Conservation (phyloP, 441 rosid species). For the Erodium chrysanthum region DNA sequence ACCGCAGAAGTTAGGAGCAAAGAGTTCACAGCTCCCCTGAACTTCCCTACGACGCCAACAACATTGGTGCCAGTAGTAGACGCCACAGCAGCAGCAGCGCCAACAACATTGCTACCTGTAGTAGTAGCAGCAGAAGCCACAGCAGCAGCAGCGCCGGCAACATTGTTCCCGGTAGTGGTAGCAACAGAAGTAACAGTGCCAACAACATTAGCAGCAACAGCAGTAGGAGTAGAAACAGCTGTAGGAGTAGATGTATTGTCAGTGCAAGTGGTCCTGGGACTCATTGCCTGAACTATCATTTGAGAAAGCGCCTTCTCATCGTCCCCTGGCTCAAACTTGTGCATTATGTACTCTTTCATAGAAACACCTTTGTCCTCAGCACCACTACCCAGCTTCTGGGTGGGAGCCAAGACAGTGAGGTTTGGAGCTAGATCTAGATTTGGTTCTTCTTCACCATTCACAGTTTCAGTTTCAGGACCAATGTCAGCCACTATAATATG, state of each 20-base stretch:
- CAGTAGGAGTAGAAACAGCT: background rate
- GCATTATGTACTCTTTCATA: slow-evolving; percentile 56
- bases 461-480: too few species aligned
- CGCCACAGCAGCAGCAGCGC: too few species aligned
- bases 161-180: too few species aligned
- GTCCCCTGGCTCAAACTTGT: slow-evolving; percentile 70
- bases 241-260: background rate
- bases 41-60: background rate
- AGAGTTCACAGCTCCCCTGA: background rate
- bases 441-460: background rate
- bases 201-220: background rate
- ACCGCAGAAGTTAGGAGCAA: background rate
- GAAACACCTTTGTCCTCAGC: slow-evolving; percentile 57
- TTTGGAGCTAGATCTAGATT: background rate
- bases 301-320: slow-evolving; percentile 69
- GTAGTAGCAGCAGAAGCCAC: too few species aligned
- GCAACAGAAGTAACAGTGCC: too few species aligned
- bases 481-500: background rate
- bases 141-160: too few species aligned
- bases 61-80: too few species aligned
- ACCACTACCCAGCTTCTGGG: slow-evolving; percentile 17
- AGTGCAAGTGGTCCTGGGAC: slow-evolving; percentile 8
- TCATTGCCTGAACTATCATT: slow-evolving; percentile 54
- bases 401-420: background rate
- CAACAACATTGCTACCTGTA: too few species aligned